Evolutionary conservation across 169 alveolate genomes (phyloP).

Genomic region (Babesia microti): DNA sequence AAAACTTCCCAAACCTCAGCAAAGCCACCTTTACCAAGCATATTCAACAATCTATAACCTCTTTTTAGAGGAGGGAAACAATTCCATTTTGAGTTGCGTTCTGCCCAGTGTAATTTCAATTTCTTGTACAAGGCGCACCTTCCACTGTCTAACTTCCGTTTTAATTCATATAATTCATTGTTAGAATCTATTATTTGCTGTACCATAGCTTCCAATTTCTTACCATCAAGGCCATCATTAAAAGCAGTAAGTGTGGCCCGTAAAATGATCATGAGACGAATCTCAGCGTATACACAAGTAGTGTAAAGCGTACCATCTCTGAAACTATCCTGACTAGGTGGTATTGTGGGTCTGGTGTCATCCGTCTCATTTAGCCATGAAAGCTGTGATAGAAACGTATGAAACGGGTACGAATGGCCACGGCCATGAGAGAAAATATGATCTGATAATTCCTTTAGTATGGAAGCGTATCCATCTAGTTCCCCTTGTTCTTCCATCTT

Average conservation of each 20-base stretch:
- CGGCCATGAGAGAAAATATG: constrained; percentile 21
- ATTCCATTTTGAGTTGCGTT: constrained; percentile 58
- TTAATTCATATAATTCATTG: constrained; percentile 48
- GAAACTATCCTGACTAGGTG: constrained; percentile 64
- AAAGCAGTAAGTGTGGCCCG: constrained; percentile 37
- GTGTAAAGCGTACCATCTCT: constrained; percentile 64
- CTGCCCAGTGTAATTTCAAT: constrained; percentile 55
- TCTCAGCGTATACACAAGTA: constrained; percentile 54
- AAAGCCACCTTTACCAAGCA: constrained; percentile 82
- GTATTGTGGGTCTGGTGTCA: constrained; percentile 37
- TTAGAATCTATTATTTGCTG: constrained; percentile 51
- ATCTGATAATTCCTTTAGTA: constrained; percentile 27
- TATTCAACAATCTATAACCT: constrained; percentile 64
- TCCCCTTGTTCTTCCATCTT: constrained; percentile 50
- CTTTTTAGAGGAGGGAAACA: constrained; percentile 60
- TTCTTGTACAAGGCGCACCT: constrained; percentile 56
- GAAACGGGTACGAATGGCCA: constrained; percentile 16
- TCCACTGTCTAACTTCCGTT: constrained; percentile 53
- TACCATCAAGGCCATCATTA: constrained; percentile 23
- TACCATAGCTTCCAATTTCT: constrained; percentile 23
- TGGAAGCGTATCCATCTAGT: constrained; percentile 29
- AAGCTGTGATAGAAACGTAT: constrained; percentile 40
- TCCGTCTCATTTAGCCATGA: constrained; percentile 56
- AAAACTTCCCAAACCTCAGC: constrained; percentile 85
- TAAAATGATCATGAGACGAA: constrained; percentile 47